phyloP scores from a whole-genome alignment of 768 basidiomycete species.

The Russula ochroleuca region DNA sequence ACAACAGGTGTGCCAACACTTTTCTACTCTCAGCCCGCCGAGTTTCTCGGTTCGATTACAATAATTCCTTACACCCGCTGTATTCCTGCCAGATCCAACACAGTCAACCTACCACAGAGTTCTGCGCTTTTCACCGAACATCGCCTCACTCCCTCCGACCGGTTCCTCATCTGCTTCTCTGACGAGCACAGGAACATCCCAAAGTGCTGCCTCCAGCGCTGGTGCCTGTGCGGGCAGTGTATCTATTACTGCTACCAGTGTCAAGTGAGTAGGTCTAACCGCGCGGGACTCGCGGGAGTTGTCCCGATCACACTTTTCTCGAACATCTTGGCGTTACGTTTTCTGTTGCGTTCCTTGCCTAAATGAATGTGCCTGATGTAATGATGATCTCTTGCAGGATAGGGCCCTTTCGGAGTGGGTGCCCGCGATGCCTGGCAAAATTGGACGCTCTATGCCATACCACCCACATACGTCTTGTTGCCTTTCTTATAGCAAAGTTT shows the following conservation, averaged over 20 bases:
- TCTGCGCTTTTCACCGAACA: constrained; percentile 36
- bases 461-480: not conserved
- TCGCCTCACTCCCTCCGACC: not conserved
- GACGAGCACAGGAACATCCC: not conserved
- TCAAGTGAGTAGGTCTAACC: constrained; percentile 12
- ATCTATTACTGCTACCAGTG: not conserved
- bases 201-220: too few species aligned
- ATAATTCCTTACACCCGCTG: constrained; percentile 42
- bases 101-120: too few species aligned
- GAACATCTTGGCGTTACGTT: constrained; percentile 17
- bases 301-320: constrained; percentile 14
- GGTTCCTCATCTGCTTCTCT: not conserved
- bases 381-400: not conserved
- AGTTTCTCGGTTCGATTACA: constrained; percentile 43
- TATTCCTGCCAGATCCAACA: constrained; percentile 39
- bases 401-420: not conserved
- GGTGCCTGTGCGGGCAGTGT: not conserved
- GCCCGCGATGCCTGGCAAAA: not conserved
- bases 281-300: constrained; percentile 19
- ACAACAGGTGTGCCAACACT: constrained; percentile 38
- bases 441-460: constrained; percentile 10
- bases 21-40: constrained; percentile 47
- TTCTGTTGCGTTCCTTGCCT: constrained; percentile 22
- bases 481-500: not conserved
- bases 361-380: not conserved